These are phyloP conservation scores for Carex myosuroides DNA, from an alignment of 176 grass and related monocot genomes.

Conservation along the genomic window DNA sequence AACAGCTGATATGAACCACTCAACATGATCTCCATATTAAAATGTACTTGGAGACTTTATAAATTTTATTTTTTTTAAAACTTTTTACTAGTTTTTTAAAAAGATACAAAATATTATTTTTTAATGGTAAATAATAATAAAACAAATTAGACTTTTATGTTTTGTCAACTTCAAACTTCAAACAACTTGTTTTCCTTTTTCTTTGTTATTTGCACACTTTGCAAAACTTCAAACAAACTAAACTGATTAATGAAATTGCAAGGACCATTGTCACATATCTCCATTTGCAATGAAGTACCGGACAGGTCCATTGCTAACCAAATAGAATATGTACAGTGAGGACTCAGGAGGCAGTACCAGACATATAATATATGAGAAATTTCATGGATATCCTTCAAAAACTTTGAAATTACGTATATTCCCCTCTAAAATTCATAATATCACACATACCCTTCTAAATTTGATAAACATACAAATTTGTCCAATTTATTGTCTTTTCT, in stretches of 20 bases:
- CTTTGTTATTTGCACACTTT: neutral
- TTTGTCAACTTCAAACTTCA: neutral
- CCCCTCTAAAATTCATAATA: too few species aligned
- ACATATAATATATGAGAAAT: neutral
- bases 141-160: neutral
- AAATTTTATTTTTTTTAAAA: too few species aligned
- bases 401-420: too few species aligned
- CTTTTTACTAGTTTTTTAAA: too few species aligned
- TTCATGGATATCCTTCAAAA: too few species aligned
- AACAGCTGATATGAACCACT: too few species aligned
- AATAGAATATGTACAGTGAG: neutral
- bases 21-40: too few species aligned
- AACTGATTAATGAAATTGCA: neutral
- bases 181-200: neutral
- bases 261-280: neutral
- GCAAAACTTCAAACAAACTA: slow-evolving; percentile 14
- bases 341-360: neutral
- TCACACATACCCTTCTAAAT: too few species aligned
- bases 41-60: too few species aligned
- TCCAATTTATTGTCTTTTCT: too few species aligned
- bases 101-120: too few species aligned
- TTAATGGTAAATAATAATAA: neutral
- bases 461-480: too few species aligned
- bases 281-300: neutral
- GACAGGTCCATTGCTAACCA: neutral